A percentile compares a stretch with the other conserved stretches of the same genome.
Evolutionary conservation across 1,284 basidiomycete species (phyloP).

Genomic region (Entoloma clypeatum): DNA sequence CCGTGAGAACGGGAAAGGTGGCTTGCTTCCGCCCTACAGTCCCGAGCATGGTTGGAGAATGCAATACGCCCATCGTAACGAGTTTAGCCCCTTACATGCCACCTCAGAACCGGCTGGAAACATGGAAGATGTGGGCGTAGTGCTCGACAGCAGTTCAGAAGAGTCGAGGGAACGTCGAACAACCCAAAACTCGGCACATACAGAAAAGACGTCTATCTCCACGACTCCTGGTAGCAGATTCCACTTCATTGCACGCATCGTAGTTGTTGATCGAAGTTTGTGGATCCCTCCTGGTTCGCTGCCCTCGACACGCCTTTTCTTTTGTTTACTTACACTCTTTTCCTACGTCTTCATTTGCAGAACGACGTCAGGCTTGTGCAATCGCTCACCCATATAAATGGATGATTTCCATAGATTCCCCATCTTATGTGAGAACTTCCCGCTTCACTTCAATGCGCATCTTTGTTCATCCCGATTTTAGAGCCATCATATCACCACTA

Average conservation of each 20-base stretch:
- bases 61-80: slow-evolving; percentile 40
- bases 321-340: slow-evolving; percentile 4
- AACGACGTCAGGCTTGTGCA: slow-evolving; percentile 34
- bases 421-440: slow-evolving; percentile 57
- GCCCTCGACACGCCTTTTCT: neutral
- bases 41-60: slow-evolving; percentile 13
- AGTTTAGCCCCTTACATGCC: slow-evolving; percentile 5
- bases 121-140: too few species aligned
- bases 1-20: too few species aligned
- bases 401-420: slow-evolving; percentile 65
- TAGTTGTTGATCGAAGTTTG: slow-evolving; percentile 60
- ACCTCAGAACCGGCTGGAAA: neutral
- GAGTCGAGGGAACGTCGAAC: neutral
- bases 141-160: too few species aligned
- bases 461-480: slow-evolving; percentile 23
- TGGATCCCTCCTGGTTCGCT: slow-evolving; percentile 54
- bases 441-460: slow-evolving; percentile 11
- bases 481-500: slow-evolving; percentile 51
- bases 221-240: slow-evolving; percentile 50
- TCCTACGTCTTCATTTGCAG: slow-evolving; percentile 28
- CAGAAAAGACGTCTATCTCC: too few species aligned
- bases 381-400: slow-evolving; percentile 58
- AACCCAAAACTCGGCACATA: slow-evolving; percentile 7
- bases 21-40: too few species aligned
- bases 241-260: slow-evolving; percentile 60